A percentile compares a stretch with the other conserved stretches of the same genome.
Conservation (phyloP, 2,329 filamentous ascomycete genomes). For the Capronia americana region DNA sequence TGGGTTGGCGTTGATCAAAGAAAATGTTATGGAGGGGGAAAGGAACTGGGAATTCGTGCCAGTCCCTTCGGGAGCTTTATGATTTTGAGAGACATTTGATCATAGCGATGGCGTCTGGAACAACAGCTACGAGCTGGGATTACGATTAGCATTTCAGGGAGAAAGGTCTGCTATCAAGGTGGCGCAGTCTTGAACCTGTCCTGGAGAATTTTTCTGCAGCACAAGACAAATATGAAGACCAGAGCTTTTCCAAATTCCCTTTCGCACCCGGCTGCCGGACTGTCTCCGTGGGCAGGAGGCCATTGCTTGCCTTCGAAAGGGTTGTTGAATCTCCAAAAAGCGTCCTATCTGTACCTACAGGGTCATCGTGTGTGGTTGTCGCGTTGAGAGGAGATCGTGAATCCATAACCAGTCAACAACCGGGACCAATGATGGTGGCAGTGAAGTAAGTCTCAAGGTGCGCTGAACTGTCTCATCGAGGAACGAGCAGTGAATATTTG, state of each 20-base stretch:
- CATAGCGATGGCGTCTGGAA: slow-evolving; percentile 35
- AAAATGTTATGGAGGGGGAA: slow-evolving; percentile 50
- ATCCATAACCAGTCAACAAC: neutral
- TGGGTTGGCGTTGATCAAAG: slow-evolving; percentile 53
- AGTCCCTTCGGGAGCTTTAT: slow-evolving; percentile 42
- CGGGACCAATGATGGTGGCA: no score
- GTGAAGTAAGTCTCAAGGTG: no score
- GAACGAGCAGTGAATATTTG: neutral
- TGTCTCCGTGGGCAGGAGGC: neutral
- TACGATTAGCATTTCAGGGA: neutral
- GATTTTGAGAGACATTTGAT: slow-evolving; percentile 6
- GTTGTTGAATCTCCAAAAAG: neutral
- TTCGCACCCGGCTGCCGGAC: neutral
- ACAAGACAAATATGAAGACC: slow-evolving; percentile 2
- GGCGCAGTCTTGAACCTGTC: neutral
- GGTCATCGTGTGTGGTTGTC: neutral
- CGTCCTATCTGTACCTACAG: neutral
- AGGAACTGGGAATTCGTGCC: slow-evolving; percentile 55
- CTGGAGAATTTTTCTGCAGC: slow-evolving; percentile 1
- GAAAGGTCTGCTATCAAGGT: neutral
- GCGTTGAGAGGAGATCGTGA: neutral
- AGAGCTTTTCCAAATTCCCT: neutral
- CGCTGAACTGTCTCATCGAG: neutral
- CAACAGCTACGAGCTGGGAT: neutral
- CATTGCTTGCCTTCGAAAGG: neutral